phyloP scores from a whole-genome alignment of 2,329 filamentous ascomycete genomes.

The Neobulgaria alba region DNA sequence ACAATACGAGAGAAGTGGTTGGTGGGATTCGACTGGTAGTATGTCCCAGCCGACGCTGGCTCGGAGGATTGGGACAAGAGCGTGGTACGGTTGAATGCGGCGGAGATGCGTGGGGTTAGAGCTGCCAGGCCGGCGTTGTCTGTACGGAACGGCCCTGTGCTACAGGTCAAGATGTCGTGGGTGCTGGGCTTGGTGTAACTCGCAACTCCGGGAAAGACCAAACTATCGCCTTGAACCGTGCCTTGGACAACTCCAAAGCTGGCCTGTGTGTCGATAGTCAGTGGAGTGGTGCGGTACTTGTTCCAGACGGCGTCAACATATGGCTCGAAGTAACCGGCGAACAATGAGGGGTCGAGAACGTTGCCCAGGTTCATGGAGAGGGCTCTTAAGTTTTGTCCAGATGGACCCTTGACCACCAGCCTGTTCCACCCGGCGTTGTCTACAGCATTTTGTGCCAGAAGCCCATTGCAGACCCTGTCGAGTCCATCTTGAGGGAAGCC shows the following conservation, averaged over 20 bases:
- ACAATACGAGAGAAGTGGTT: conserved; percentile 58
- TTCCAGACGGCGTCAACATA: conserved; percentile 38
- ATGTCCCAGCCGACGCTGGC: conserved; percentile 39
- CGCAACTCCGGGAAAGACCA: conserved; percentile 32
- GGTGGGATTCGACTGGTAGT: conserved; percentile 46
- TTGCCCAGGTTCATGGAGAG: conserved; percentile 33
- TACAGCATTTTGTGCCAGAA: conserved; percentile 43
- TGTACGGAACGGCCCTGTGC: conserved; percentile 46
- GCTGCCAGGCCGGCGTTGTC: conserved; percentile 9
- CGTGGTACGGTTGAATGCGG: conserved; percentile 23
- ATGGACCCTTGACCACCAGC: conserved; percentile 31
- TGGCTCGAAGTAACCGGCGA: conserved; percentile 35
- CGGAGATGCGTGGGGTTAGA: conserved; percentile 18
- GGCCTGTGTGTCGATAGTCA: conserved; percentile 56
- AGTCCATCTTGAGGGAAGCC: conserved; percentile 52
- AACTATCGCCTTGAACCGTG: conserved; percentile 30
- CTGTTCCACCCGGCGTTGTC: conserved; percentile 55
- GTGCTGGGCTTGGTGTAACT: conserved; percentile 47
- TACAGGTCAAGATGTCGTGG: conserved; percentile 57
- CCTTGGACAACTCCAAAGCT: conserved; percentile 45
- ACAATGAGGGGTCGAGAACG: conserved; percentile 30
- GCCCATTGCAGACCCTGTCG: conserved; percentile 41
- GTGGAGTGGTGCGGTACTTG: conserved; percentile 30
- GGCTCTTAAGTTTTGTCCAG: conserved; percentile 30
- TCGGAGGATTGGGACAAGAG: conserved; percentile 34